Conservation (phyloP, 2,329 filamentous ascomycete genomes). For the Ceratocystis albifundus region DNA sequence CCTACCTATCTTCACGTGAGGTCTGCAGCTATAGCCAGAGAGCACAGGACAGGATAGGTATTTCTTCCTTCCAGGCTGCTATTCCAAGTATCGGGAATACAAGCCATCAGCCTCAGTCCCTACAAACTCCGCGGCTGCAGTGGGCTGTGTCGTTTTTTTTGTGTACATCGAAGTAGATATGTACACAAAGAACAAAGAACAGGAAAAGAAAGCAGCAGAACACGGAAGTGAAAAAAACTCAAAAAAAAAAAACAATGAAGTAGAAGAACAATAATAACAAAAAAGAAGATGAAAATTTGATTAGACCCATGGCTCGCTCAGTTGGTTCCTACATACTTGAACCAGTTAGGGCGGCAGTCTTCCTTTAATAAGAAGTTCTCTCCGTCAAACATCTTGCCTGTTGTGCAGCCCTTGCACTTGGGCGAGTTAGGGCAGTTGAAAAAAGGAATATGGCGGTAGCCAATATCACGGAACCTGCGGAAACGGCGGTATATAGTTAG, state of each 20-base stretch:
- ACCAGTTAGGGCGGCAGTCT: slow-evolving; percentile 93
- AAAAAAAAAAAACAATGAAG: not conserved
- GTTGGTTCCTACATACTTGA: slow-evolving; percentile 81
- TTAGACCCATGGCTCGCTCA: slow-evolving; percentile 31
- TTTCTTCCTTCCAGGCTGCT: too few relatives aligned
- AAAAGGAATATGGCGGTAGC: slow-evolving; percentile 95
- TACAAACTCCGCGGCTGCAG: not conserved
- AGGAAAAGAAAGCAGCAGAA: not conserved
- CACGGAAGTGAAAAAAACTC: too few relatives aligned
- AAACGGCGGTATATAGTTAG: slow-evolving; percentile 20
- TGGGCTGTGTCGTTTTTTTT: not conserved
- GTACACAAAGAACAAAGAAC: not conserved
- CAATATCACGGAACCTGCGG: slow-evolving; percentile 91
- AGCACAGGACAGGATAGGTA: too few relatives aligned
- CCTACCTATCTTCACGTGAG: too few relatives aligned
- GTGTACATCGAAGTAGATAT: not conserved
- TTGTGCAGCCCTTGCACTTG: slow-evolving; percentile 80
- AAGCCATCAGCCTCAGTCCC: not conserved
- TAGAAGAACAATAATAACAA: not conserved
- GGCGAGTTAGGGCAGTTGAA: slow-evolving; percentile 97
- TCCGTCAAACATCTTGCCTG: slow-evolving; percentile 80
- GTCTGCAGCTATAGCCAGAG: too few relatives aligned
- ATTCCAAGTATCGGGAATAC: too few relatives aligned
- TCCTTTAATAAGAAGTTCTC: slow-evolving; percentile 76
- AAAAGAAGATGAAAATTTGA: slow-evolving; percentile 8